Base-by-base conservation (phyloP, 768 basidiomycete species). In the Kwoniella europaea region DNA sequence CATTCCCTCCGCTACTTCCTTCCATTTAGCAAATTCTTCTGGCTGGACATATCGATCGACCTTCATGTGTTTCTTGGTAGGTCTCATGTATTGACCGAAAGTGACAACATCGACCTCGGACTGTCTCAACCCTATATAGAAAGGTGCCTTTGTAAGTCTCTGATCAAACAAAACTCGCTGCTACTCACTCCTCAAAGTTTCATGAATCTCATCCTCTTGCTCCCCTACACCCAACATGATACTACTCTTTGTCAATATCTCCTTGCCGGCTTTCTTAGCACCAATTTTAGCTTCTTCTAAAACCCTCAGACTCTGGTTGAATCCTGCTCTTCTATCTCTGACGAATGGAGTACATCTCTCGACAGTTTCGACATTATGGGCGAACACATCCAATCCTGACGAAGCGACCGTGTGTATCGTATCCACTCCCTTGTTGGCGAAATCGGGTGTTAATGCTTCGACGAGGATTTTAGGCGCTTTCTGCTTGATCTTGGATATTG, bases 81-180 rank as follows among this genome's bases (percentile, higher is more conserved):
- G 97, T 60, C 97, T 91, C 97, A 99, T 98, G 84, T 99, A 99
- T 85, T 99, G 97, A 2, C 97, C 97, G 82, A 99, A 98, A 1
- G 97, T 99, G 35, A 99, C 94, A 6, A 99, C 96, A 79, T 98
- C 96, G 56, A 98, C 95, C 74, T 93, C 88, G 57, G 89, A 86
- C 74, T 90, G 90, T 55, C 96, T 91, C 7, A 98, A 87, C 73
- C 96, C 97, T 98, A 81, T 44, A 35, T 43, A 52, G 42, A 7
- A 4, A 58, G 35, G 35, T 35, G 35, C 0, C 35, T 7, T 7
- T 0, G 35, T 35, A 35, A 35, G 35, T 7, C 6, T 35, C 35
- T 35, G 7, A 35, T 35, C 35, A 35, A 9, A 35, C 35, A 35
- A 35, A 35, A 6, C 7, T 6, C 35, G 35, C 5, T 6, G 6